phyloP scores from a whole-genome alignment of 2,329 filamentous ascomycete species.

The Calonectria ilicicola region DNA sequence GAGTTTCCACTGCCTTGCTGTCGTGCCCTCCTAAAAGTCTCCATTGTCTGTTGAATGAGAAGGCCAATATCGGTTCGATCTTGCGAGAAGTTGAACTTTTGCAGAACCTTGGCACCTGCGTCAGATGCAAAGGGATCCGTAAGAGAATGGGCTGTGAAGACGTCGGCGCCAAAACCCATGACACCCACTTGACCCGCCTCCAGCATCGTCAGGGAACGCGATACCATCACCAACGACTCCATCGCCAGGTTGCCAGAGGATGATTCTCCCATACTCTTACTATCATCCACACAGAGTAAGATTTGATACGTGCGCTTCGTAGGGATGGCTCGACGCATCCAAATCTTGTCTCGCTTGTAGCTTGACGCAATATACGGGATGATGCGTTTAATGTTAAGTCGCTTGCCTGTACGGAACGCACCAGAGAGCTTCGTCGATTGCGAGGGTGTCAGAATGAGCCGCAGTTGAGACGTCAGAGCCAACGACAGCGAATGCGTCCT shows the following conservation, averaged over 20 bases:
- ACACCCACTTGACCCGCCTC: constrained; percentile 95
- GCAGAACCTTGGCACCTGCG: constrained; percentile 85
- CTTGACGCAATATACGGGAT: constrained; percentile 98
- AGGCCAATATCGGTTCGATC: constrained; percentile 86
- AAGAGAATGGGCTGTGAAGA: constrained; percentile 89
- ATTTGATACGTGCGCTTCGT: constrained; percentile 97
- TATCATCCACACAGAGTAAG: constrained; percentile 96
- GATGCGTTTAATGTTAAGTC: constrained; percentile 99
- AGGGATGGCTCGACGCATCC: constrained; percentile 94
- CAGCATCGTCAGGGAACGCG: constrained; percentile 88
- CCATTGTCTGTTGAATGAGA: constrained; percentile 81
- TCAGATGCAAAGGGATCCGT: constrained; percentile 81
- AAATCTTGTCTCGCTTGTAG: constrained; percentile 99
- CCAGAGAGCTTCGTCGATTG: constrained; percentile 96
- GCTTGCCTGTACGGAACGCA: constrained; percentile 96
- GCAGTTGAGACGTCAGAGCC: constrained; percentile 91
- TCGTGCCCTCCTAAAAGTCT: constrained; percentile 83
- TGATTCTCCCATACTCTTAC: constrained; percentile 89
- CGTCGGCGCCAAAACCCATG: constrained; percentile 86
- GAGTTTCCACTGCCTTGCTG: constrained; percentile 65
- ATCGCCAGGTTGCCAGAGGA: constrained; percentile 85
- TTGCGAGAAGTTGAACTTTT: constrained; percentile 87
- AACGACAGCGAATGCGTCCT: constrained; percentile 89
- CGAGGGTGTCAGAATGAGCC: constrained; percentile 93
- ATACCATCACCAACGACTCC: constrained; percentile 92